Evolutionary conservation across 2,329 filamentous ascomycete genomes (phyloP).

Genomic region (Metarhizium album): DNA sequence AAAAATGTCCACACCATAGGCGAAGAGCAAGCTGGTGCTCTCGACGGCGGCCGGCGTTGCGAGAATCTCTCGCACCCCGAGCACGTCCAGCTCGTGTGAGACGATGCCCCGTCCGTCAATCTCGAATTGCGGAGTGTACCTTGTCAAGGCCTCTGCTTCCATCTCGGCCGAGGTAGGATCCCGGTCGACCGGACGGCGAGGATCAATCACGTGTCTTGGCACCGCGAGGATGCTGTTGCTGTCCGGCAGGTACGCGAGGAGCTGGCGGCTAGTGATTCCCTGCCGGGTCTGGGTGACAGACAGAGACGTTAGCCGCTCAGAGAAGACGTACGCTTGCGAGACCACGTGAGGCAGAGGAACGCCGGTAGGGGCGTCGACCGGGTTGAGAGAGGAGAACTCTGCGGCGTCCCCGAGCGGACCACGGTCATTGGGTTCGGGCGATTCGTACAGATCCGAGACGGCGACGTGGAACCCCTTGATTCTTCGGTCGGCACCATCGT

Average conservation of each 20-base stretch:
- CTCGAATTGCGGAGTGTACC: conserved; percentile 67
- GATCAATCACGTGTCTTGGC: conserved; percentile 69
- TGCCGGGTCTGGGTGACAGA: conserved; percentile 82
- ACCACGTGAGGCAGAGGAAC: conserved; percentile 61
- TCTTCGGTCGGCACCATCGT: conserved; percentile 39
- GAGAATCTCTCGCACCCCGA: conserved; percentile 64
- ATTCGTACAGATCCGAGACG: conserved; percentile 85
- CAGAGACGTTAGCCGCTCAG: conserved; percentile 67
- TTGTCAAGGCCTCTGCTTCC: conserved; percentile 67
- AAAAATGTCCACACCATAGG: conserved; percentile 81
- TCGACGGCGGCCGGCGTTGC: conserved; percentile 73
- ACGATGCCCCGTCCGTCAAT: conserved; percentile 74
- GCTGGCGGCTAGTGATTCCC: conserved; percentile 74
- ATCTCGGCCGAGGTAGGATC: conserved; percentile 70
- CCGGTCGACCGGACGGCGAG: conserved; percentile 73
- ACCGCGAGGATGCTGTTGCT: conserved; percentile 69
- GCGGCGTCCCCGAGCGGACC: conserved; percentile 59
- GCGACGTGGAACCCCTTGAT: conserved; percentile 80
- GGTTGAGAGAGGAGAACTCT: conserved; percentile 70
- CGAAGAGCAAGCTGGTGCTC: conserved; percentile 83
- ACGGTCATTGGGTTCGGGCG: conserved; percentile 69
- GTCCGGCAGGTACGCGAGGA: conserved; percentile 68
- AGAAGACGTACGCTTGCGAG: conserved; percentile 71
- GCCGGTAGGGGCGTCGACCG: conserved; percentile 44
- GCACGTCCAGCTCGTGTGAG: conserved; percentile 71